Base-by-base conservation (phyloP, 768 basidiomycete genomes). In the Rhizopogon sp. region DNA sequence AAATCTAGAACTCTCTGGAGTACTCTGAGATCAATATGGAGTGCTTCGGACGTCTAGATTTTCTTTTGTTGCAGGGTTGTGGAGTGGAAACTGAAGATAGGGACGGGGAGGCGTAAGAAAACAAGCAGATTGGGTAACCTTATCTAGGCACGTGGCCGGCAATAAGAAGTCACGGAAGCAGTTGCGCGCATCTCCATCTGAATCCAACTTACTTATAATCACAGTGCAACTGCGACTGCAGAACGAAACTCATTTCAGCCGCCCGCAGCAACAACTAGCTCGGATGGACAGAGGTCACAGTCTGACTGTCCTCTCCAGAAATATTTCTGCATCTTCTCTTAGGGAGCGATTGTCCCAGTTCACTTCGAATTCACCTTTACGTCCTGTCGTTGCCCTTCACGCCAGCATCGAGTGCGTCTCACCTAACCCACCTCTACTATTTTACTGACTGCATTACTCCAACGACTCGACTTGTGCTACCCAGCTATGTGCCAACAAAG, bases 401-500 rank as follows among this genome's bases (percentile, higher is more conserved):
- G 79, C 84, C n/a, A 85, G 84, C 62, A 83, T 90, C 71, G 78
- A 88, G 88, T 90, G 13, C 46, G 46, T 47, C 20, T 35, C 46
- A 47, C 16, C 20, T 35, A 69, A 84, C 78, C 52, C 58, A 31
- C 20, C 50, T 33, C 50, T 14, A 20, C 44, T 28, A 6, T 9
- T 43, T 50, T 25, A 42, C 29, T 52, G 25, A 22, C 41, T 28
- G 14, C 49, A 11, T 42, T 11, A 14, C 25, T 29, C 43, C 8
- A 42, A 56, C 28, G 5, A 52, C 42, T 53, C 1, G 5, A 8
- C 17, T 28, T 39, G 37, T 45, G 31, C 6, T 40, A 43, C 22
- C 16, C 58, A 90, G 89, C 50, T 97, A 93, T 66, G 94, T 87
- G 1, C 94, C 94, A 0, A 80, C 91, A 7, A 82, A 83, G 64